Base-by-base conservation (phyloP, 2,329 filamentous ascomycete genomes). In the Pseudogymnoascus sp. region DNA sequence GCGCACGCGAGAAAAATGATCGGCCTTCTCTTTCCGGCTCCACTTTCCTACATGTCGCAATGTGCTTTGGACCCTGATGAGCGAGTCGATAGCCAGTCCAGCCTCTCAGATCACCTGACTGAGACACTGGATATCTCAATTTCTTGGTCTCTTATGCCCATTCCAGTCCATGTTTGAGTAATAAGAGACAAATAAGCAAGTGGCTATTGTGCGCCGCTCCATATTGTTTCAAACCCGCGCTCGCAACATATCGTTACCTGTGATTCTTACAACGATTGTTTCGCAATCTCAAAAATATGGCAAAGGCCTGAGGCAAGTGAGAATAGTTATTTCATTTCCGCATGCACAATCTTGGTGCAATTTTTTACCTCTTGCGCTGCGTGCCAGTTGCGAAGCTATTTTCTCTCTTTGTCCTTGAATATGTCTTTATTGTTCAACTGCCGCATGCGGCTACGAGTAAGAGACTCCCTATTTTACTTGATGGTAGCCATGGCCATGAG, bases 361-460 rank as follows among this genome's bases (percentile, higher is more conserved):
- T 32, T 32, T 28, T 54, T 54, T n/a, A 11, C 25, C 32, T 54
- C n/a, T 32, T 54, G 9, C 16, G 16, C 11, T 20, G 28, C n/a
- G 7, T 20, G 8, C 47, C 47, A 28, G 47, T 54, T 54, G 47
- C 47, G 5, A 54, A 54, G 28, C 11, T 6, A 32, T 54, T 18
- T 32, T 8, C 11, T 54, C 47, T 54, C 28, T 32, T 54, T 54
- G 47, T 54, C 47, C 47, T 54, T 54, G 47, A 14, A 16, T 32
- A 54, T 54, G 47, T 34, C 47, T 54, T 54, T 54, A 54, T 34
- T 54, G 47, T 54, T 16, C 47, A 32, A 54, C 47, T 54, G 47
- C 28, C 47, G 47, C 28, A 54, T 54, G 47, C 47, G 47, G 47
- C 47, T 18, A 54, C 47, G n/a, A 32, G 47, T 54, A 54, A 14